Percentiles rank a stretch among this genome's conserved stretches.
These are phyloP conservation scores for Tricholoma matsutake DNA, from an alignment of 768 basidiomycete genomes.

Conservation along the genomic window DNA sequence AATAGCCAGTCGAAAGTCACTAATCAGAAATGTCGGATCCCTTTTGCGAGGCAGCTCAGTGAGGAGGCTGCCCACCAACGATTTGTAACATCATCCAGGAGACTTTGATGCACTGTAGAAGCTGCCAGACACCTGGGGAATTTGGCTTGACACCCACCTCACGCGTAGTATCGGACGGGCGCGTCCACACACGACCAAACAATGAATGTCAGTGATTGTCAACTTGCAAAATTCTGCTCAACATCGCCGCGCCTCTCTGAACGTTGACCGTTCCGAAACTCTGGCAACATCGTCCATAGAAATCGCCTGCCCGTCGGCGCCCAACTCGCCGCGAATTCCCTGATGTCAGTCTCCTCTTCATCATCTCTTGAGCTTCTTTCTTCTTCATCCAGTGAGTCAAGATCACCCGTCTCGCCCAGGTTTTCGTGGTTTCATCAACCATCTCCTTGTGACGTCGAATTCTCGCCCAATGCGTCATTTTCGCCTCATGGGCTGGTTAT, in stretches of 20 bases:
- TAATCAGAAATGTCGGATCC: too few relatives aligned
- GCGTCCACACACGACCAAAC: background rate
- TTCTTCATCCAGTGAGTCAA: too few relatives aligned
- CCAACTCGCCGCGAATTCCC: conserved; percentile 4
- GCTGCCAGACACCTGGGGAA: too few relatives aligned
- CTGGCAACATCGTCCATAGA: background rate
- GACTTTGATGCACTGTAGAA: too few relatives aligned
- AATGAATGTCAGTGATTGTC: background rate
- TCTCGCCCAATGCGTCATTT: conserved; percentile 15
- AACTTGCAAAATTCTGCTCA: background rate
- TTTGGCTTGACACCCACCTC: too few relatives aligned
- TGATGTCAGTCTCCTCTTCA: conserved; percentile 4
- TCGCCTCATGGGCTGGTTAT: background rate
- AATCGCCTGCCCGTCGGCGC: background rate
- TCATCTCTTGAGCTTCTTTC: conserved; percentile 2
- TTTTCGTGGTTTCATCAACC: conserved; percentile 9
- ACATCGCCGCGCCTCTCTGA: background rate
- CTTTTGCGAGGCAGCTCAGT: too few relatives aligned
- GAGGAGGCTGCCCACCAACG: too few relatives aligned
- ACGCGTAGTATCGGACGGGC: too few relatives aligned
- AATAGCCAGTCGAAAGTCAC: too few relatives aligned
- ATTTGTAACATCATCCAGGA: too few relatives aligned
- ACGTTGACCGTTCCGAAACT: background rate
- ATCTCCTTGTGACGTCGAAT: conserved; percentile 3
- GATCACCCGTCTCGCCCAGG: conserved; percentile 2